Conservation (phyloP, 2,329 filamentous ascomycete genomes). For the Alternaria gansuensis region DNA sequence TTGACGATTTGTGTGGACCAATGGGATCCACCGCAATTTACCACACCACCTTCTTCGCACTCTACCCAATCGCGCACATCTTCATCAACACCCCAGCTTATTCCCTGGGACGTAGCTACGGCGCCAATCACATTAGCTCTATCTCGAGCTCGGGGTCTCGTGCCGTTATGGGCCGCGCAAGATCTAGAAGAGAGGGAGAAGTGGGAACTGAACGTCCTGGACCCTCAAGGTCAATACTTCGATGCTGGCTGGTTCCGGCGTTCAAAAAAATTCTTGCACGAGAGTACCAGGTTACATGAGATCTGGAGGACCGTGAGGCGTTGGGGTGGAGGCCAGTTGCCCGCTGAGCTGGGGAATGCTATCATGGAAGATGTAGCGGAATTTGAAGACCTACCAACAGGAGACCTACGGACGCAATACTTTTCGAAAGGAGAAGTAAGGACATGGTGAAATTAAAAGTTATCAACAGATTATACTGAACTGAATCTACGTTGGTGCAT, state of each 20-base stretch:
- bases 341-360: conserved; percentile 20
- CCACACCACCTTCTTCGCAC: not conserved
- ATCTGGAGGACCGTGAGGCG: conserved; percentile 26
- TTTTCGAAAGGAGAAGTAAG: conserved; percentile 3
- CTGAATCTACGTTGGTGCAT: not conserved
- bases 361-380: conserved; percentile 23
- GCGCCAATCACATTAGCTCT: conserved; percentile 10
- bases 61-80: not conserved
- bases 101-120: conserved; percentile 17
- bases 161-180: conserved; percentile 16
- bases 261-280: conserved; percentile 16
- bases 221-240: conserved; percentile 1
- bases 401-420: conserved; percentile 14
- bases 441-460: no score
- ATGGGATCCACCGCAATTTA: conserved; percentile 20
- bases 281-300: conserved; percentile 23
- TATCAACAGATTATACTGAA: not conserved
- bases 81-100: not conserved
- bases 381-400: conserved; percentile 16
- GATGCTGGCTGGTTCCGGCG: conserved; percentile 19
- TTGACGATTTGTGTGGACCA: conserved; percentile 23
- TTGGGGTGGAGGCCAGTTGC: conserved; percentile 19
- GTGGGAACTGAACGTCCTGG: not conserved
- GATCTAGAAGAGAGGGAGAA: conserved; percentile 15
- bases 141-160: not conserved